Evolutionary conservation across 768 basidiomycete genomes (phyloP), one percentile per base, ranked within the genome.

Genomic region (Amanita rubescens): DNA sequence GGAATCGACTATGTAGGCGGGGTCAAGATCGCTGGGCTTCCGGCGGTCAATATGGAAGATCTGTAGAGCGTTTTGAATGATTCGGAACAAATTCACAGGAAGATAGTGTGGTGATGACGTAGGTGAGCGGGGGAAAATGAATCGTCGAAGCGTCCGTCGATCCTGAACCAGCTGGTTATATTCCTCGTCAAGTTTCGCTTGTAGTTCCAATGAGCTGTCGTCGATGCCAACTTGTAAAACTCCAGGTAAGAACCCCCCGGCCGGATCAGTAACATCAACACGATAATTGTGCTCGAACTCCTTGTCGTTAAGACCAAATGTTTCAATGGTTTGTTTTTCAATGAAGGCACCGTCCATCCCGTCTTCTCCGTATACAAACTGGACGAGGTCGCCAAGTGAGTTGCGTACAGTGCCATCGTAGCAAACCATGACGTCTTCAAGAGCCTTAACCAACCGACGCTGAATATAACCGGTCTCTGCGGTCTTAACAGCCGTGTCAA

Each of bases 391-490:
- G 12, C 95, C 95, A 2, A 95, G 78, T 2, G 96, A 98, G 65
- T 99, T 99, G 51, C 96, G 83, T 20, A 98, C 95, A 0, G 96
- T 98, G 24, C 95, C 94, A 57, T 99, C 96, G 64, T 98, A 99
- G 68, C 89, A 89, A 35, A 98, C 94, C 82, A 87, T 90, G 43
- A 99, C 88, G 58, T 98, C 96, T 69, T 98, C 96, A 60, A 98
- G 72, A 0, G 96, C 96, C 71, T 99, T 99, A 62, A 99, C 96
- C 58, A 99, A 76, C 55, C 95, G 90, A 62, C 95, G 90, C 68
- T 99, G 96, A 62, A 98, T 99, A 67, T 98, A 98, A 59, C 96
- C 96, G 0, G 96, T 98, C 71, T 99, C 96, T 43, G 96, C 96
- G 3, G 96, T 99, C 76, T 99, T 99, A 67, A 99, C 94, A 37